Base-by-base conservation (phyloP, 2,329 filamentous ascomycete genomes). In the Pyricularia pennisetigena region DNA sequence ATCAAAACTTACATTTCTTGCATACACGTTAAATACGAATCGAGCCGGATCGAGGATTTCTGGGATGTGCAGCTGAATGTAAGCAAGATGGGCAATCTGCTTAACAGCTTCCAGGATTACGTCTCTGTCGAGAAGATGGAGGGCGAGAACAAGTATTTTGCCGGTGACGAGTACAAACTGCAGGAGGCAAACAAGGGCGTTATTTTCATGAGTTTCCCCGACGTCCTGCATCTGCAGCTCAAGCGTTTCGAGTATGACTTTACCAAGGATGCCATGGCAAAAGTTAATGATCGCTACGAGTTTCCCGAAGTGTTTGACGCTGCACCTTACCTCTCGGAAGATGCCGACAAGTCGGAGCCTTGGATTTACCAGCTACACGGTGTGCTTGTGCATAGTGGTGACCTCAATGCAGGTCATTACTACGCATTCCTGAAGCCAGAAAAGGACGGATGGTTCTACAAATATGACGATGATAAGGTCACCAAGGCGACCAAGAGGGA, bases 11-110 rank as follows among this genome's bases (percentile, higher is more conserved):
- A 98, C 78, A 96, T 99, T 72, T 96, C 92, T 26, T 99, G 96
- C 81, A 97, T 99, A 77, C 95, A 99, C 77, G 96, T 99, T 70
- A 90, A 97, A 74, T 99, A 97, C 81, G 94, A 98, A 81, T 97
- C 93, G 26, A 97, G 94, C 70, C 88, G 94, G 70, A 88, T 95
- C 72, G 95, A 99, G 78, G 96, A 99, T 74, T 99, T 97, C 78
- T 99, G 95, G 95, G 95, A 99, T 76, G 92, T 99, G 70, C 95
- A 99, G 77, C 86, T 99, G 73, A 99, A 98, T 72, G 96, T 99
- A 66, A 91, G 91, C 71, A 94, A 93, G 35, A 97, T 97, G 83
- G 93, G 92, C 80, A 94, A 91, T 70, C 82, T 99, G 35, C 90
- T 97, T 71, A 93, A 96, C 74, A 98, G 94, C 76, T 98, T 99